A percentile compares a stretch with the other conserved stretches of the same genome.
Conservation (phyloP, 1,284 basidiomycete species). For the Cryptococcus sp. region DNA sequence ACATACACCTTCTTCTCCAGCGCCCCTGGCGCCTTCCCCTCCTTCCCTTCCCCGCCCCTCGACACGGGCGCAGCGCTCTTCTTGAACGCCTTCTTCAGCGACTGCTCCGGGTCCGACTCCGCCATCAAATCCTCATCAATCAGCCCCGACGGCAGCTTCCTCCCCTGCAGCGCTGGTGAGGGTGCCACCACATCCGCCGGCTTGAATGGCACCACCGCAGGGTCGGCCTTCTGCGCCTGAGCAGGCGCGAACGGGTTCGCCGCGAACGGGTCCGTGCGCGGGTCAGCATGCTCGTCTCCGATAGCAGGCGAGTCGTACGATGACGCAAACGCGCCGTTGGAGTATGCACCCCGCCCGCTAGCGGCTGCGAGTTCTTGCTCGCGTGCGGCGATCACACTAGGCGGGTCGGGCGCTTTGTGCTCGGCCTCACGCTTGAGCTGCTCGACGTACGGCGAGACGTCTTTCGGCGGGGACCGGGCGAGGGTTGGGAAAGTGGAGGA, state of each 20-base stretch:
- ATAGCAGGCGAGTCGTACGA: neutral
- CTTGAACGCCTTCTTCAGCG: constrained; percentile 44
- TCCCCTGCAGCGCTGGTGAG: neutral
- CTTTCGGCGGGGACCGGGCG: constrained; percentile 7
- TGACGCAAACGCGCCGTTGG: constrained; percentile 14
- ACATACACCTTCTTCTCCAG: constrained; percentile 27
- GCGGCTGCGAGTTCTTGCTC: constrained; percentile 14
- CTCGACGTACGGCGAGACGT: constrained; percentile 31
- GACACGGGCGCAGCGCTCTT: constrained; percentile 19
- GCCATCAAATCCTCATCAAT: constrained; percentile 46
- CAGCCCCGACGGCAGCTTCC: constrained; percentile 23
- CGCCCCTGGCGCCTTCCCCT: neutral
- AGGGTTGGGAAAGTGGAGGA: neutral
- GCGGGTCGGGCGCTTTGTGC: constrained; percentile 31
- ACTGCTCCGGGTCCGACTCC: constrained; percentile 38
- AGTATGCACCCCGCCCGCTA: constrained; percentile 3
- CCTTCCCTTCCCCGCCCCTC: neutral
- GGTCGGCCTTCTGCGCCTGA: neutral
- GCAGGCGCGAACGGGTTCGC: constrained; percentile 8
- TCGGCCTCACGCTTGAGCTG: constrained; percentile 20
- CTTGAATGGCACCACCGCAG: neutral
- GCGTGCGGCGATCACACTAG: constrained; percentile 42
- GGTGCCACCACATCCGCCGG: neutral
- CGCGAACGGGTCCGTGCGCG: neutral
- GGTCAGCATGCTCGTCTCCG: neutral